These are phyloP conservation scores for Penicillium flavigenum DNA, from an alignment of 495 filamentous ascomycete species.

Conservation along the genomic window DNA sequence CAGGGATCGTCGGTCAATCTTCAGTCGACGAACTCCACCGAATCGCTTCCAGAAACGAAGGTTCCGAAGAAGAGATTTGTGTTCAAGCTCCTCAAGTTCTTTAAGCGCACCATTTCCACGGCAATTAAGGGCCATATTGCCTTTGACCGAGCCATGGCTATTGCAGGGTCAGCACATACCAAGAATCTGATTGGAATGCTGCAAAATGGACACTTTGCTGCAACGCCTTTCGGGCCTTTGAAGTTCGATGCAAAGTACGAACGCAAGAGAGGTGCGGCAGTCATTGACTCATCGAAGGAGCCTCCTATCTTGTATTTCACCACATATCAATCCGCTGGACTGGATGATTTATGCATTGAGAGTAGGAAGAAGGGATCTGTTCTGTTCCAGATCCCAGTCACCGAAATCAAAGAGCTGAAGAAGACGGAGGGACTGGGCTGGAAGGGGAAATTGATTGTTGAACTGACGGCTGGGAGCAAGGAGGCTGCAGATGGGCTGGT, in stretches of 20 bases:
- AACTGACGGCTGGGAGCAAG: constrained; percentile 67
- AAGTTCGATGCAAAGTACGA: constrained; percentile 71
- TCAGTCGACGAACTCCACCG: not conserved
- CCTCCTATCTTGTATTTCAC: constrained; percentile 44
- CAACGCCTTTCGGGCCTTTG: constrained; percentile 60
- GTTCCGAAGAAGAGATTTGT: constrained; percentile 46
- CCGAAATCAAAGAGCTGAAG: constrained; percentile 66
- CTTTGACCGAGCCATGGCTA: constrained; percentile 66
- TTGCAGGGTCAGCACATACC: constrained; percentile 63
- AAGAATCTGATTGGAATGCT: constrained; percentile 71
- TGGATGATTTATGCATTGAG: constrained; percentile 37
- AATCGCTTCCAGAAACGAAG: constrained; percentile 15
- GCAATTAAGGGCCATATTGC: constrained; percentile 67
- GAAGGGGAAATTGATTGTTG: constrained; percentile 85
- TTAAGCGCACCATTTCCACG: constrained; percentile 68
- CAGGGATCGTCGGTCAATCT: constrained; percentile 18
- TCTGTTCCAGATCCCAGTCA: constrained; percentile 51
- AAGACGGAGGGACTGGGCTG: constrained; percentile 85
- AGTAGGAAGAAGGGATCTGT: constrained; percentile 43
- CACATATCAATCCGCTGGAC: constrained; percentile 43
- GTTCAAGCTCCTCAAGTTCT: constrained; percentile 60
- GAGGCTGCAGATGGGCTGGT: constrained; percentile 79
- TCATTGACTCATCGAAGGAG: constrained; percentile 60
- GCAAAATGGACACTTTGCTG: constrained; percentile 42
- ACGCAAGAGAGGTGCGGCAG: constrained; percentile 70